phyloP scores from a whole-genome alignment of 148 eudicot genomes.

The Rhododendron mucronatum region DNA sequence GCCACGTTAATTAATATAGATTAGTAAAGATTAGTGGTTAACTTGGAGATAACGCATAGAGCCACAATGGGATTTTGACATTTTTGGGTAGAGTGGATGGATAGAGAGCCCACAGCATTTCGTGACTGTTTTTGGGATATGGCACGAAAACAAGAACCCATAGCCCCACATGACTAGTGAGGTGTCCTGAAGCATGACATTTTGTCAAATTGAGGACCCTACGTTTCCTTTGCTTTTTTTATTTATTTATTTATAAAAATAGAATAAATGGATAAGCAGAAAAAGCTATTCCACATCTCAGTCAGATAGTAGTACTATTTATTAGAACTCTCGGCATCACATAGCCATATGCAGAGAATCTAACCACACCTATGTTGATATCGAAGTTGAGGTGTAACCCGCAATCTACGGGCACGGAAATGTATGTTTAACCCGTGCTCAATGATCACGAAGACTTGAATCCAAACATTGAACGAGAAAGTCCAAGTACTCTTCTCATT shows the following conservation, averaged over 20 bases:
- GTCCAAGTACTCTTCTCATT: neutral
- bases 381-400: neutral
- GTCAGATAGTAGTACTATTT: too few species aligned
- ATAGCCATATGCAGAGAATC: neutral
- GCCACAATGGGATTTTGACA: neutral
- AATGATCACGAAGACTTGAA: neutral
- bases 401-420: neutral
- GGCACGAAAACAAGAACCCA: neutral
- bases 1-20: neutral
- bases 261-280: neutral
- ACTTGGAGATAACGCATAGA: neutral
- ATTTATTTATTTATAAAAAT: too few species aligned
- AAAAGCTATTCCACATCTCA: neutral
- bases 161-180: slow-evolving; percentile 7
- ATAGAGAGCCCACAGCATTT: neutral
- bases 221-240: neutral
- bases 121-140: neutral
- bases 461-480: neutral
- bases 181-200: slow-evolving; percentile 12
- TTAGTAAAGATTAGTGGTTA: neutral
- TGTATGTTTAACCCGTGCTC: neutral
- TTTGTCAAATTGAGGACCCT: slow-evolving; percentile 1
- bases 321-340: neutral
- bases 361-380: neutral
- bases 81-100: neutral